Conservation (phyloP, 257 asterid species). For the Misopates orontium region DNA sequence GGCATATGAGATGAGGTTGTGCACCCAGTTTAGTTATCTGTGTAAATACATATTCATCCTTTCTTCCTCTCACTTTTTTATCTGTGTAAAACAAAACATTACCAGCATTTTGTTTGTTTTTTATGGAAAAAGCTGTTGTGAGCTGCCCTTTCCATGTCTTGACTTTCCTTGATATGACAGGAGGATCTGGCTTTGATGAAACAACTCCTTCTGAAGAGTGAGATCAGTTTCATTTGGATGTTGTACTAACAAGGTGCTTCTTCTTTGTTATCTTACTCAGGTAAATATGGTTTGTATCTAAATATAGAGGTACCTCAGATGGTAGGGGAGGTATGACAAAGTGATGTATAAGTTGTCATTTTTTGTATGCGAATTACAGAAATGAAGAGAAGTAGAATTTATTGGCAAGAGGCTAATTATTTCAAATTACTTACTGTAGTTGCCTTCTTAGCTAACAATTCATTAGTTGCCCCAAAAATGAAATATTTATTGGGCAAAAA, state of each 20-base stretch:
- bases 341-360: no score
- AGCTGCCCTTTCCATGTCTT: background rate
- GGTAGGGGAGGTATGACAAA: background rate
- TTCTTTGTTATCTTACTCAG: constrained; percentile 9
- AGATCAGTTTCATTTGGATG: constrained; percentile 17
- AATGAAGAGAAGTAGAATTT: background rate
- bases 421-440: background rate
- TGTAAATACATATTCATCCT: no score
- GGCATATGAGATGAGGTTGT: no score
- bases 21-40: no score
- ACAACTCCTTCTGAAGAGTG: constrained; percentile 46
- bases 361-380: background rate
- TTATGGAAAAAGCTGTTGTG: background rate
- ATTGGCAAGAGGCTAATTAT: background rate
- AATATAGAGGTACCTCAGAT: background rate
- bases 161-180: constrained; percentile 33
- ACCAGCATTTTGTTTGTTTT: background rate
- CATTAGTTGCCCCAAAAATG: no score
- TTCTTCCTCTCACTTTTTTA: no score
- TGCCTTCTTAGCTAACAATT: no score
- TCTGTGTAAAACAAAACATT: constrained; percentile 1
- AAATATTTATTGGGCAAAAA: no score
- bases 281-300: background rate
- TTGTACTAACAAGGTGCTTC: constrained; percentile 15
- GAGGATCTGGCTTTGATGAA: constrained; percentile 88